phyloP scores from a whole-genome alignment of 1,139 yeast species.

The Tardiomyces digboiensis region DNA sequence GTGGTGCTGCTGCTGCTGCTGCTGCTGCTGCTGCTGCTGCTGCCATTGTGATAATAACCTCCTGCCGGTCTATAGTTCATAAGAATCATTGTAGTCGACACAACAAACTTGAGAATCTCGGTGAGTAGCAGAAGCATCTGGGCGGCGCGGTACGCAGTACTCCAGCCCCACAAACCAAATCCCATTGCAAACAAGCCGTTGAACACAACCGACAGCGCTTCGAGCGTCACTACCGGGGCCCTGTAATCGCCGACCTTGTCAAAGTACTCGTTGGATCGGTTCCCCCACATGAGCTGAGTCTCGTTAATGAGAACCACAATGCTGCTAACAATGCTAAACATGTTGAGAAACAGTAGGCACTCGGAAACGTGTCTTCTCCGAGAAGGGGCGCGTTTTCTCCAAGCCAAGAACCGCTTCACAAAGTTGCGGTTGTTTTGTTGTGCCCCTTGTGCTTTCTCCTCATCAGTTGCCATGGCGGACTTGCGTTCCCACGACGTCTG shows the following conservation, averaged over 20 bases:
- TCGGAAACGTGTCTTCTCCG: not conserved
- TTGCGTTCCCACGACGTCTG: not conserved
- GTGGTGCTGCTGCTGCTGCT: too few relatives aligned
- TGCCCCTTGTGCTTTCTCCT: not conserved
- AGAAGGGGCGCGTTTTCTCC: too few relatives aligned
- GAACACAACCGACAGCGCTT: slow-evolving; percentile 7
- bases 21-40: too few relatives aligned
- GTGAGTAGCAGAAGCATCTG: slow-evolving; percentile 16
- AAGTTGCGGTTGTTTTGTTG: too few relatives aligned
- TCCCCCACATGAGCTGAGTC: not conserved
- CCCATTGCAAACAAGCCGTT: slow-evolving; percentile 10
- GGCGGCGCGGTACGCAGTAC: slow-evolving; percentile 16
- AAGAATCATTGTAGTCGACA: slow-evolving; percentile 8
- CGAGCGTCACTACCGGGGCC: slow-evolving; percentile 7
- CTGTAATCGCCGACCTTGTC: not conserved
- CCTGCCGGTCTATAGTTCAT: slow-evolving; percentile 5
- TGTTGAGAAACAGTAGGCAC: slow-evolving; percentile 11
- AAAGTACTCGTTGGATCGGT: not conserved
- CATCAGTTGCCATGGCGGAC: too few relatives aligned
- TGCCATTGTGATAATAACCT: not conserved
- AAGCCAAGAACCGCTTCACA: too few relatives aligned
- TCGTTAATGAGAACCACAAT: slow-evolving; percentile 2
- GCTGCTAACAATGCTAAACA: slow-evolving; percentile 13
- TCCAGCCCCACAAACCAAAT: slow-evolving; percentile 13
- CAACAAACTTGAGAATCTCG: slow-evolving; percentile 17